phyloP scores from a whole-genome alignment of 2,329 filamentous ascomycete species.

The Thielaviopsis musarum region DNA sequence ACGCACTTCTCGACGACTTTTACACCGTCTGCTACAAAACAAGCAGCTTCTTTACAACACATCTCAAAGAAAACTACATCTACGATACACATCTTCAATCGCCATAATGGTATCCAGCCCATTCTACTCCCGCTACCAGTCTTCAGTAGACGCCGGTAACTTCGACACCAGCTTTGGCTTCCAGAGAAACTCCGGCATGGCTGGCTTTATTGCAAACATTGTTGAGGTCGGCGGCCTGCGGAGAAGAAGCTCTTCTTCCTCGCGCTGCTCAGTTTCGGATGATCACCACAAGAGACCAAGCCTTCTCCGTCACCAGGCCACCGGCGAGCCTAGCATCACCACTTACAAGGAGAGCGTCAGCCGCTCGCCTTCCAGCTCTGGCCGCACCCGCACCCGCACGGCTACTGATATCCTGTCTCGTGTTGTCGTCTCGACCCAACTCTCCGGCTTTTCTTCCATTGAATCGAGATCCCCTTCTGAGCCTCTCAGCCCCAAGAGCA shows the following conservation, averaged over 20 bases:
- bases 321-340: slow-evolving; percentile 8
- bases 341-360: slow-evolving; percentile 10
- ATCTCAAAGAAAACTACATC: too few species aligned
- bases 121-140: slow-evolving; percentile 7
- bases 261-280: slow-evolving; percentile 11
- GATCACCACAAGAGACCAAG: slow-evolving; percentile 9
- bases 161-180: slow-evolving; percentile 6
- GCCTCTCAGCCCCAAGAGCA: slow-evolving; percentile 1
- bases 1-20: not conserved
- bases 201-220: slow-evolving; percentile 11
- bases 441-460: slow-evolving; percentile 5
- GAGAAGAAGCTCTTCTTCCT: slow-evolving; percentile 11
- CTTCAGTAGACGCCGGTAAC: slow-evolving; percentile 7
- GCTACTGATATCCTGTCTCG: slow-evolving; percentile 11
- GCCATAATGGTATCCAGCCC: slow-evolving; percentile 9
- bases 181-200: slow-evolving; percentile 7
- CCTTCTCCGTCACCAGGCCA: slow-evolving; percentile 11
- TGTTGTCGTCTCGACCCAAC: slow-evolving; percentile 7
- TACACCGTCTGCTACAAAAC: not conserved
- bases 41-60: not conserved
- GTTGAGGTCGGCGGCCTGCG: slow-evolving; percentile 8
- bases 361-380: slow-evolving; percentile 7
- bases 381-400: slow-evolving; percentile 8
- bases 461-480: not conserved
- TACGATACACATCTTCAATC: not conserved